These are phyloP conservation scores for Komagataella pastoris DNA, from an alignment of 805 yeast genomes.

Conservation along the genomic window DNA sequence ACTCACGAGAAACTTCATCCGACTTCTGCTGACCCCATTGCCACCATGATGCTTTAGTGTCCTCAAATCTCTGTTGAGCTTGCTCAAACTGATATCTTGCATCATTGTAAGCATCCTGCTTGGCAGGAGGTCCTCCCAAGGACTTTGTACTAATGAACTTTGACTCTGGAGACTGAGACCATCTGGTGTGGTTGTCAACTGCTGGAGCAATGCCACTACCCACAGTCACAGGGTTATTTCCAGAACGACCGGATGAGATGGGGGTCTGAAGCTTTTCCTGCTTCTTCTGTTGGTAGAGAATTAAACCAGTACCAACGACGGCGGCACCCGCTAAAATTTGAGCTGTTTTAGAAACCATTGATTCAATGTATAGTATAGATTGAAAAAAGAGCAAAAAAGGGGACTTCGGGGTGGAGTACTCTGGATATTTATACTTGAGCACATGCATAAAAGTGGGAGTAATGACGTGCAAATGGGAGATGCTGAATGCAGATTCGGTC, in stretches of 20 bases:
- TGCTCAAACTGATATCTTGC: conserved; percentile 14
- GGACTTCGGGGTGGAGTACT: neutral
- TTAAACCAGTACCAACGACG: conserved; percentile 6
- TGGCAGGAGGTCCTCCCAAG: neutral
- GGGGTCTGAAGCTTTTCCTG: neutral
- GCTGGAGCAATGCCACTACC: neutral
- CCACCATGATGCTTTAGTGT: conserved; percentile 21
- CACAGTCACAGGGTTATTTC: neutral
- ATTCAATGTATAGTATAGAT: neutral
- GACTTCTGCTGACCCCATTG: conserved; percentile 23
- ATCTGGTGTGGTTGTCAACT: conserved; percentile 1
- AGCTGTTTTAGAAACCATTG: conserved; percentile 2
- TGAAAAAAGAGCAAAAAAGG: neutral
- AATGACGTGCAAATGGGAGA: neutral
- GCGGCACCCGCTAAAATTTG: conserved; percentile 5
- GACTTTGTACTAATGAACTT: neutral
- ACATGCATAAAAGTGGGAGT: neutral
- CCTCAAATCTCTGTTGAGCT: conserved; percentile 19
- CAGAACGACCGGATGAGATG: conserved; percentile 1
- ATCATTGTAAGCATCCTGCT: conserved; percentile 10
- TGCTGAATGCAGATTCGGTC: neutral
- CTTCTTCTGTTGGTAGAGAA: conserved; percentile 4
- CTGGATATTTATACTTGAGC: neutral
- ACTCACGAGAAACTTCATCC: conserved; percentile 17
- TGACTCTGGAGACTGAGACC: neutral